Conservation (phyloP, 352 stramenopile genomes). For the Phytophthora crassamura region DNA sequence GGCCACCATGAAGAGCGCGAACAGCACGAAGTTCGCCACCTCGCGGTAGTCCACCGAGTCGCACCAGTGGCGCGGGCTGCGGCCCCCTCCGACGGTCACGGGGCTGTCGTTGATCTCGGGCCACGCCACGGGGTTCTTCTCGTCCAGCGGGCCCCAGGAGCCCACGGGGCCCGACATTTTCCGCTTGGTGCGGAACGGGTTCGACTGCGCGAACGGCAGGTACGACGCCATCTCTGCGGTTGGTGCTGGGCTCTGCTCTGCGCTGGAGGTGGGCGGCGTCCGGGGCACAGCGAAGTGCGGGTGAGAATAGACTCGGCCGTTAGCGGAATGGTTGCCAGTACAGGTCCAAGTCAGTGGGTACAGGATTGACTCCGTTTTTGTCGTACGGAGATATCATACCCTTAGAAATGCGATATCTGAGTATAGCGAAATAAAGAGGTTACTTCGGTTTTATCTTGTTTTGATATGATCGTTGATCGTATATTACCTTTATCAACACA, state of each 20-base stretch:
- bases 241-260: background rate
- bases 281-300: background rate
- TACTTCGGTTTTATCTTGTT: too few relatives aligned
- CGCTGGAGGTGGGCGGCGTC: background rate
- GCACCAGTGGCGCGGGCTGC: constrained; percentile 34
- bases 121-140: constrained; percentile 35
- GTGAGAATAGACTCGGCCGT: constrained; percentile 30
- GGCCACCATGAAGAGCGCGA: constrained; percentile 47
- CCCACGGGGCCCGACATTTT: constrained; percentile 64
- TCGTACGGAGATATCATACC: too few relatives aligned
- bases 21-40: constrained; percentile 51
- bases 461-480: too few relatives aligned
- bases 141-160: constrained; percentile 43
- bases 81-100: constrained; percentile 21
- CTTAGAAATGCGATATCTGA: too few relatives aligned
- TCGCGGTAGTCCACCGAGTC: constrained; percentile 50
- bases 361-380: background rate
- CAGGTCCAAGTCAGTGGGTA: constrained; percentile 10
- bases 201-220: constrained; percentile 42
- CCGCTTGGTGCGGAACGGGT: constrained; percentile 53
- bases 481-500: too few relatives aligned
- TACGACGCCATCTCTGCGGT: constrained; percentile 44
- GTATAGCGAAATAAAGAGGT: too few relatives aligned
- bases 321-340: constrained; percentile 28
- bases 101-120: constrained; percentile 10